Percentiles rank a stretch among this genome's conserved stretches.
Conservation (phyloP, 805 yeast genomes). For the Candida sakaeoensis region DNA sequence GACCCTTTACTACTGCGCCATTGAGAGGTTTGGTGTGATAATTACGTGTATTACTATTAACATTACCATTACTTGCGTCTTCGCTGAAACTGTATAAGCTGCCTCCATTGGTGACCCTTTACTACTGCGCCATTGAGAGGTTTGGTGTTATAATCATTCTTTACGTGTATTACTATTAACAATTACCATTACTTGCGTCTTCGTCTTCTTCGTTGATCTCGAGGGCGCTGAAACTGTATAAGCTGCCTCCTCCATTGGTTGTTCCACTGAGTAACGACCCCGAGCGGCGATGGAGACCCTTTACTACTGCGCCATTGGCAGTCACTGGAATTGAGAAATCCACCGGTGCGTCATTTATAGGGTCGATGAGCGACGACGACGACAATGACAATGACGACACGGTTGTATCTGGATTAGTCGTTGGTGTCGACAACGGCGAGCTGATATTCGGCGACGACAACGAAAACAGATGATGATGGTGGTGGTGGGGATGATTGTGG, state of each 20-base stretch:
- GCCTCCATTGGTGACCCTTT: no score
- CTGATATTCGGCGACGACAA: slow-evolving; percentile 29
- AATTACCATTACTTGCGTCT: no score
- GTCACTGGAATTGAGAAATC: slow-evolving; percentile 28
- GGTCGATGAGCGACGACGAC: slow-evolving; percentile 22
- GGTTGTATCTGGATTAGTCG: slow-evolving; percentile 20
- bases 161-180: no score
- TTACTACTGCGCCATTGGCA: neutral
- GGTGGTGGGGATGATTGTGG: no score
- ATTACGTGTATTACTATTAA: no score
- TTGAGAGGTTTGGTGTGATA: no score
- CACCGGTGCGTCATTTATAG: slow-evolving; percentile 38
- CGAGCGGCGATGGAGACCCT: slow-evolving; percentile 2
- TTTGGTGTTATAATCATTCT: no score
- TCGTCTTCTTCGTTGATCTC: slow-evolving; percentile 25
- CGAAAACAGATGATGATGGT: neutral
- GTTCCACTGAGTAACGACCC: slow-evolving; percentile 6
- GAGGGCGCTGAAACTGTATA: slow-evolving; percentile 16
- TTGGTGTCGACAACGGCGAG: slow-evolving; percentile 36
- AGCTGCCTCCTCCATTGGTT: slow-evolving; percentile 22
- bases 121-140: slow-evolving; percentile 39
- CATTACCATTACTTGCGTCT: no score
- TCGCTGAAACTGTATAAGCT: slow-evolving; percentile 24
- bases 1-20: slow-evolving; percentile 1
- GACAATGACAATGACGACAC: slow-evolving; percentile 14